Evolutionary conservation across 495 filamentous ascomycete genomes (phyloP).

Genomic region (Neurospora terricola): DNA sequence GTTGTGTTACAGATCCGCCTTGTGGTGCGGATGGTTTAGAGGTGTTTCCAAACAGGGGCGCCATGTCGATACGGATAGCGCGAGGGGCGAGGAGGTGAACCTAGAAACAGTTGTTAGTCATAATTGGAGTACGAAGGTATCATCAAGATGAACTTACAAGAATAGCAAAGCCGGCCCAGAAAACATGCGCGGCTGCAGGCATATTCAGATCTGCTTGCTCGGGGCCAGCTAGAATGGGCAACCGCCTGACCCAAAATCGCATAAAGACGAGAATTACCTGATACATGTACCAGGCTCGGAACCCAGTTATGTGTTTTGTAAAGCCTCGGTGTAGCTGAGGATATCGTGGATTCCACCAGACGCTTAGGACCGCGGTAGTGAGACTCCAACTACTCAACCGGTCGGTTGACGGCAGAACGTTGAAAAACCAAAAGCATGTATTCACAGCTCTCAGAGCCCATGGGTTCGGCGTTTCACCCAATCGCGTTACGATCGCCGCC

Average conservation of each 20-base stretch:
- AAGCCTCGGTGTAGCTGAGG: constrained; percentile 53
- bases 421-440: constrained; percentile 18
- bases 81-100: constrained; percentile 37
- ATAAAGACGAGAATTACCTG: constrained; percentile 52
- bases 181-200: constrained; percentile 43
- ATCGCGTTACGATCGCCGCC: constrained; percentile 14
- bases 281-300: constrained; percentile 57
- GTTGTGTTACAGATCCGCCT: constrained; percentile 7
- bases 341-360: constrained; percentile 73
- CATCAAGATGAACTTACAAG: constrained; percentile 37
- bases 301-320: constrained; percentile 52
- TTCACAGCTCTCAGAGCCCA: constrained; percentile 20
- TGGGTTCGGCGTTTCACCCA: constrained; percentile 14
- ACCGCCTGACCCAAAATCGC: constrained; percentile 44
- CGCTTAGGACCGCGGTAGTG: constrained; percentile 41
- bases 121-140: constrained; percentile 9
- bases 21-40: not conserved
- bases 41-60: constrained; percentile 41
- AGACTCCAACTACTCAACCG: constrained; percentile 38
- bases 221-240: constrained; percentile 35
- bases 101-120: constrained; percentile 25
- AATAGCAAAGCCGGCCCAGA: constrained; percentile 43
- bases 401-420: constrained; percentile 20
- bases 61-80: constrained; percentile 44
- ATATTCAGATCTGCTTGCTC: constrained; percentile 26